Percentiles rank a stretch among this genome's conserved stretches.
phyloP scores from a whole-genome alignment of 2,329 filamentous ascomycete species.

The Colletotrichum sp. region DNA sequence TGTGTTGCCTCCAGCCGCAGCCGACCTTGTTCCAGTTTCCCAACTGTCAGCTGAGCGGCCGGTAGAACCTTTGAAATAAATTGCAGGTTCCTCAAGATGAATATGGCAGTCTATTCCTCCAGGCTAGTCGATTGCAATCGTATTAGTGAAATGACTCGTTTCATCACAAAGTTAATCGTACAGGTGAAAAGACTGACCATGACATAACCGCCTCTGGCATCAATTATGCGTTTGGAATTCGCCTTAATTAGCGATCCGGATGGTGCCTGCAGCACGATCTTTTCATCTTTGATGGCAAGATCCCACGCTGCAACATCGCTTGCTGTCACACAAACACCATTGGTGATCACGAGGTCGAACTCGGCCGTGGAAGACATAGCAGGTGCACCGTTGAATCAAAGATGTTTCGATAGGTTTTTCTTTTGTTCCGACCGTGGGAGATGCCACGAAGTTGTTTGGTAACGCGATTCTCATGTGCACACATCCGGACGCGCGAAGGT shows the following conservation, averaged over 20 bases:
- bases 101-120: background rate
- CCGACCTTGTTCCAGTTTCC: constrained; percentile 50
- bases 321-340: constrained; percentile 48
- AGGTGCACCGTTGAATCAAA: background rate
- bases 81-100: background rate
- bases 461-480: background rate
- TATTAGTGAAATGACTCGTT: background rate
- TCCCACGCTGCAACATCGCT: constrained; percentile 45
- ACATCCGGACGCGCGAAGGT: background rate
- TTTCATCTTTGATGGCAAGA: constrained; percentile 46
- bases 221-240: background rate
- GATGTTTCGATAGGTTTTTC: fast-evolving
- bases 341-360: constrained; percentile 46
- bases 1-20: constrained; percentile 63
- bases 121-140: background rate
- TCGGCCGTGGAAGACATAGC: background rate
- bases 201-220: background rate
- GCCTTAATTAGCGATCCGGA: constrained; percentile 27
- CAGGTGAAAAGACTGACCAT: background rate
- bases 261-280: constrained; percentile 44
- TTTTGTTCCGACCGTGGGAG: background rate
- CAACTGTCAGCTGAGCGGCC: constrained; percentile 21
- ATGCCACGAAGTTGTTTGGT: background rate
- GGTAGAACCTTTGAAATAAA: background rate
- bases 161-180: fast-evolving